Conservation (phyloP, 2,329 filamentous ascomycete species). For the Hymenoscyphus fraxineus region DNA sequence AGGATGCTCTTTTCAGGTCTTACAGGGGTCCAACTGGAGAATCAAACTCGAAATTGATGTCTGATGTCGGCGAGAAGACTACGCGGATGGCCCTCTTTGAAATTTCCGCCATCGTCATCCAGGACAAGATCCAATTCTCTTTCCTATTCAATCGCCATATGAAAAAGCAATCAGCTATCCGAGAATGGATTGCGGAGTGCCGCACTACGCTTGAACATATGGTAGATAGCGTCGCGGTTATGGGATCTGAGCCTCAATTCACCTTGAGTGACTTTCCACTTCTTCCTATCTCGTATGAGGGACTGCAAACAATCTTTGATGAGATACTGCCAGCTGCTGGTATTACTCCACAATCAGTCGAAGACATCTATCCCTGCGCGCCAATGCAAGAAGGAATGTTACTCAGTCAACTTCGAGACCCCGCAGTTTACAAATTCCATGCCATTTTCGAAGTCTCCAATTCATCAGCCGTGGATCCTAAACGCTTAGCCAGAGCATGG, state of each 20-base stretch:
- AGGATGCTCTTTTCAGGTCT: conserved; percentile 32
- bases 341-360: conserved; percentile 5
- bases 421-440: conserved; percentile 14
- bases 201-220: conserved; percentile 16
- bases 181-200: conserved; percentile 10
- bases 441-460: conserved; percentile 11
- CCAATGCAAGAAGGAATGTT: conserved; percentile 22
- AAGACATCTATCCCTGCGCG: conserved; percentile 22
- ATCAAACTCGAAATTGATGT: background rate
- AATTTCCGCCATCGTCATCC: conserved; percentile 12
- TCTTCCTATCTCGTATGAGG: conserved; percentile 10
- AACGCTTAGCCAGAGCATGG: conserved; percentile 22
- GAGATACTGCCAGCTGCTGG: conserved; percentile 29
- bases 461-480: conserved; percentile 13
- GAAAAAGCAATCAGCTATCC: conserved; percentile 9
- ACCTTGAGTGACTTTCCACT: conserved; percentile 19
- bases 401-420: conserved; percentile 14
- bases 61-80: conserved; percentile 7
- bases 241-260: background rate
- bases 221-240: background rate
- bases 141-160: conserved; percentile 14
- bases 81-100: conserved; percentile 13
- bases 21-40: background rate
- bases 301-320: background rate
- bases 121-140: conserved; percentile 10